These are phyloP conservation scores for Spergularia marina DNA, from an alignment of 148 eudicot species.

Conservation along the genomic window DNA sequence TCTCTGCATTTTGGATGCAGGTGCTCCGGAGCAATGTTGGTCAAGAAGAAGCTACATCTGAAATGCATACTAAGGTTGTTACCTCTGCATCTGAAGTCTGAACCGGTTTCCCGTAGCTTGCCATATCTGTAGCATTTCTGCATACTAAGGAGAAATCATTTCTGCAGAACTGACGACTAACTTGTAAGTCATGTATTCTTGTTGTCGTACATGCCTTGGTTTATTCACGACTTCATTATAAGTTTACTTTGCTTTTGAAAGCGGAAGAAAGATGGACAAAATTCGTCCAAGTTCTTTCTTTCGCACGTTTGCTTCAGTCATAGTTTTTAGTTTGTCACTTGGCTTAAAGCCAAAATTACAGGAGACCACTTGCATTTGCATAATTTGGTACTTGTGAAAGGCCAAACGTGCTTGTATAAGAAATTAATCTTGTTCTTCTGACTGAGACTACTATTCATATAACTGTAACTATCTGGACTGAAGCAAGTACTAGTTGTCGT, in stretches of 20 bases:
- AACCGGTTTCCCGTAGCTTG: too few relatives aligned
- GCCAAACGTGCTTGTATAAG: neutral
- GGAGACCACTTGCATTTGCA: neutral
- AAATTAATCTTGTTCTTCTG: neutral
- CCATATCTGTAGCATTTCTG: too few relatives aligned
- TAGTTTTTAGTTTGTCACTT: neutral
- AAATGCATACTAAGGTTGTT: too few relatives aligned
- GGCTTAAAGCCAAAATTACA: neutral
- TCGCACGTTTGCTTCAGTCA: too few relatives aligned
- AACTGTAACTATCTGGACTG: neutral
- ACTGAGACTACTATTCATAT: neutral
- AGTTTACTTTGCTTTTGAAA: neutral
- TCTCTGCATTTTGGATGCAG: slow-evolving; percentile 2
- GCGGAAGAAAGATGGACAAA: neutral
- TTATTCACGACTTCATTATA: neutral
- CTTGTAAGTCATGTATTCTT: neutral
- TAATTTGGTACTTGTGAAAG: neutral
- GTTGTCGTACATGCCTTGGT: neutral
- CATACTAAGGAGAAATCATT: neutral
- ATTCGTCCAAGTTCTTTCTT: too few relatives aligned
- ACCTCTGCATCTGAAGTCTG: too few relatives aligned
- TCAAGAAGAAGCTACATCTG: too few relatives aligned
- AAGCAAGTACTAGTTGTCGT: too few relatives aligned
- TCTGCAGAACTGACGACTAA: neutral
- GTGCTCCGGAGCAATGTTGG: neutral